These are phyloP conservation scores for Pyrus bretschneideri DNA, from an alignment of 306 rosid genomes.

Conservation along the genomic window DNA sequence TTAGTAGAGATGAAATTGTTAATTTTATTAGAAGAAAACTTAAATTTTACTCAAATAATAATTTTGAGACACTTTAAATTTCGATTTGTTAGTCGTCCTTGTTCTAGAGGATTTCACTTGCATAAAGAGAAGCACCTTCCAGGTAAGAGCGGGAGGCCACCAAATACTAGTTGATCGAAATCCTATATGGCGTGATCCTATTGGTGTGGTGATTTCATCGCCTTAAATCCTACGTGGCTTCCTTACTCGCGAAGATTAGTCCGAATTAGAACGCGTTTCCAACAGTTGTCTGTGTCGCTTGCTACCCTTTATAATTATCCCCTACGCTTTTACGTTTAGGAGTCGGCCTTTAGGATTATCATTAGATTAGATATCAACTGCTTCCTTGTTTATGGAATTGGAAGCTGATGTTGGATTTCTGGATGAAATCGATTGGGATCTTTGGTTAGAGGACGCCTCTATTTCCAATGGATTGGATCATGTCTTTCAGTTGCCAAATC, in stretches of 20 bases:
- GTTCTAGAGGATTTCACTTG: too few species aligned
- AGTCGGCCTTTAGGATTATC: not conserved
- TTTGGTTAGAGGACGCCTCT: conserved; percentile 16
- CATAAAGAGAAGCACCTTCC: too few species aligned
- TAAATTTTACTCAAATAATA: too few species aligned
- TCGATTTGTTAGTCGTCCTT: too few species aligned
- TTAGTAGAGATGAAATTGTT: too few species aligned
- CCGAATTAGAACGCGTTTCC: not conserved
- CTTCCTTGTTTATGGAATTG: conserved; percentile 6
- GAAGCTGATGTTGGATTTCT: conserved; percentile 11
- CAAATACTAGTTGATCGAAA: too few species aligned
- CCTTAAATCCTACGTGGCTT: conserved; percentile 1
- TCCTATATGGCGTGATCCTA: not conserved
- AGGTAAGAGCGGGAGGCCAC: too few species aligned
- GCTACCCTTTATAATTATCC: not conserved
- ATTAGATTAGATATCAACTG: not conserved
- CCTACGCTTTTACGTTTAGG: not conserved
- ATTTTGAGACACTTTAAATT: too few species aligned
- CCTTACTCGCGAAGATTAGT: not conserved
- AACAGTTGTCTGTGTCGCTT: not conserved
- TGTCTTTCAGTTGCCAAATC: conserved; percentile 2
- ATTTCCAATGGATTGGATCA: not conserved
- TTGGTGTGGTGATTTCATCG: conserved; percentile 1
- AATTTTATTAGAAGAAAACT: too few species aligned
- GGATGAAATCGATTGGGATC: conserved; percentile 30